Base-by-base conservation (phyloP, 75 land plant species). In the Cupressus sempervirens region DNA sequence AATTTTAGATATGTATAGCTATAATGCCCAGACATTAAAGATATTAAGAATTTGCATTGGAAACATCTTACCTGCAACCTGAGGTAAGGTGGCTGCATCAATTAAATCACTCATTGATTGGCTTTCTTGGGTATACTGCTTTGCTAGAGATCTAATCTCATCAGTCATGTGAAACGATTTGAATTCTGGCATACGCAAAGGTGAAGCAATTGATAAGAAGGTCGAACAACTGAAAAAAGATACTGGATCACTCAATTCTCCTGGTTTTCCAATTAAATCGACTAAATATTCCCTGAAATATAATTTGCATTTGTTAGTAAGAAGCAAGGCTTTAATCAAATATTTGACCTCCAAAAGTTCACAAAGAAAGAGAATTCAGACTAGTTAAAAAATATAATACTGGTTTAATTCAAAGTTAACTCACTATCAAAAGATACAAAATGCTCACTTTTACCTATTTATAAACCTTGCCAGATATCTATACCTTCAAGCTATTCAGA, bases 261-360 rank as follows among this genome's bases (percentile, higher is more conserved):
- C 98, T 82, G 95, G 95, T 16, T 87, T 89, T 43, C 89, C 92
- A 86, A 96, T 88, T 85, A 96, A 88, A 92, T 96, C 96, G 84
- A 96, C 95, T 34, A 88, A 84, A 82, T 70, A 91, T 84, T 96
- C 98, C 93, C 98, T 96, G 94, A 84, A 86, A 81, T 75, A 32
- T 56, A 41, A 83, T 73, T 67, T 73, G 84, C 4, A 73, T 73
- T 18, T 56, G 18, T 76, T 83, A 83, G 36, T 12, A 68, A 11
- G 26, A 65, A 35, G 36, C 83, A 36, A 82, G 8, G 30, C 20
- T 7, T 82, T 75, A 76, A 36, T 38, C 79, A 76, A 4, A 43
- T 40, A 7, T 38, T 23, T 7, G 36, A 80, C 81, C 10, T 3
- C 56, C 81, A 83, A 72, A 32, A 10, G 14, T 32, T 13, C 35